phyloP scores from a whole-genome alignment of 139 green algal genomes.

The Auxenochlorella pyrenoidosa region DNA sequence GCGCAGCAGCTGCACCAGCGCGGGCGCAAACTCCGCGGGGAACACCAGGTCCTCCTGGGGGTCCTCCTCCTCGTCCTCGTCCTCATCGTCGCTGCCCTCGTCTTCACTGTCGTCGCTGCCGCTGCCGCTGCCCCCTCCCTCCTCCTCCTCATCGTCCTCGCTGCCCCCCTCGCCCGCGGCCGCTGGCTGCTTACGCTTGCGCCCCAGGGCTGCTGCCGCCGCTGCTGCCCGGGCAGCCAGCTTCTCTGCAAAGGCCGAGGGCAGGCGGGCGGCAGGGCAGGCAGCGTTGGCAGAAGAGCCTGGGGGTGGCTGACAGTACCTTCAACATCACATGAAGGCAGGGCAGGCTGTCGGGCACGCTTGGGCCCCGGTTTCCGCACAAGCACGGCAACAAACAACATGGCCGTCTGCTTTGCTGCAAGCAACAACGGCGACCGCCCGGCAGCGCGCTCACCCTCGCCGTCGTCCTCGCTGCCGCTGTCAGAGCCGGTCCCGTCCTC shows the following conservation, averaged over 20 bases:
- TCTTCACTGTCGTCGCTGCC: not conserved
- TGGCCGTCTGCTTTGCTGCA: too few species aligned
- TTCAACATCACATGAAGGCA: too few species aligned
- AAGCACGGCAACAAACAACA: too few species aligned
- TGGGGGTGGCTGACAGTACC: too few species aligned
- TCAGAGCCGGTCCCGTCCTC: not conserved
- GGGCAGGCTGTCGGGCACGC: too few species aligned
- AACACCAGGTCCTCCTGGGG: slow-evolving; percentile 29
- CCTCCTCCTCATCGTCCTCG: not conserved
- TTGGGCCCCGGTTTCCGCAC: too few species aligned
- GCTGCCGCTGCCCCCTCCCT: not conserved
- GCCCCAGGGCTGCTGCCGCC: not conserved
- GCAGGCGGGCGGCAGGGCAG: not conserved
- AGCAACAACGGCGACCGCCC: not conserved
- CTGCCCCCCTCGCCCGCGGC: not conserved
- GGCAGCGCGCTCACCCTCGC: not conserved
- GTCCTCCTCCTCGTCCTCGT: not conserved
- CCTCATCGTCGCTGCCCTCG: not conserved
- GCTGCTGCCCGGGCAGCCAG: not conserved
- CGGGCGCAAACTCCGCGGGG: slow-evolving; percentile 22
- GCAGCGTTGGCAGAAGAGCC: not conserved
- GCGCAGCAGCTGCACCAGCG: slow-evolving; percentile 37
- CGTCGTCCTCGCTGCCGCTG: not conserved
- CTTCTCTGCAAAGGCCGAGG: not conserved
- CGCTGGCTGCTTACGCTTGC: slow-evolving; percentile 11